A percentile compares a stretch with the other conserved stretches of the same genome.
These are phyloP conservation scores for Panaeolus cyanescens DNA, from an alignment of 768 basidiomycete species.

Conservation along the genomic window DNA sequence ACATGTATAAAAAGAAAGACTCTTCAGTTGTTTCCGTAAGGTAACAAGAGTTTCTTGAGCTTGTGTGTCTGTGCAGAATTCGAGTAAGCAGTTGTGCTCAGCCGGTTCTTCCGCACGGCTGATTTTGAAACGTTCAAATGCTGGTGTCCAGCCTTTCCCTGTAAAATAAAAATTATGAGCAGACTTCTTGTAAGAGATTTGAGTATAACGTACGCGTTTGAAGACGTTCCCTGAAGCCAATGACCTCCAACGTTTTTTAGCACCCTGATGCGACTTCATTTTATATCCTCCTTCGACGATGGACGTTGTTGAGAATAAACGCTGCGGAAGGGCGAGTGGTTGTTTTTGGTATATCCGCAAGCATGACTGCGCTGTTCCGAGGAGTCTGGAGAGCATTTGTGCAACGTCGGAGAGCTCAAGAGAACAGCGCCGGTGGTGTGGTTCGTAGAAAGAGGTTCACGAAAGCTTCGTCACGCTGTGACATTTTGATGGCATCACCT, in stretches of 20 bases:
- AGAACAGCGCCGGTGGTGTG: not conserved
- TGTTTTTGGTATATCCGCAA: slow-evolving; percentile 13
- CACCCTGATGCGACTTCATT: slow-evolving; percentile 77
- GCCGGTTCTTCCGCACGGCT: slow-evolving; percentile 63
- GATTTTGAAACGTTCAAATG: slow-evolving; percentile 75
- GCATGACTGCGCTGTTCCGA: slow-evolving; percentile 25
- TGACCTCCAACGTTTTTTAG: slow-evolving; percentile 81
- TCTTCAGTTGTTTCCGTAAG: slow-evolving; percentile 47
- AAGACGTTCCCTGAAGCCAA: slow-evolving; percentile 64
- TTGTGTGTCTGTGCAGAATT: slow-evolving; percentile 62
- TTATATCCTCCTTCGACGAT: slow-evolving; percentile 65
- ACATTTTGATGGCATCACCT: too few relatives aligned
- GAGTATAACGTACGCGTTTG: slow-evolving; percentile 62
- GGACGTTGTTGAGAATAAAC: slow-evolving; percentile 63
- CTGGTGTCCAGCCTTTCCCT: slow-evolving; percentile 73
- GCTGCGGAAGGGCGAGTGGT: slow-evolving; percentile 23
- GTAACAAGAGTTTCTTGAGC: slow-evolving; percentile 67
- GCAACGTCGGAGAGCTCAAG: not conserved
- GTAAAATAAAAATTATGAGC: not conserved
- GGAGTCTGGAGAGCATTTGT: slow-evolving; percentile 7
- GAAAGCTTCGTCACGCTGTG: too few relatives aligned
- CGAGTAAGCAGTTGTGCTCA: slow-evolving; percentile 69
- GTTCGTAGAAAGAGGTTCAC: not conserved
- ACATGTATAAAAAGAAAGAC: slow-evolving; percentile 11
- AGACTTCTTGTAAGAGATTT: not conserved